These are phyloP conservation scores for Fusarium virguliforme DNA, from an alignment of 2,329 filamentous ascomycete species.

Conservation along the genomic window DNA sequence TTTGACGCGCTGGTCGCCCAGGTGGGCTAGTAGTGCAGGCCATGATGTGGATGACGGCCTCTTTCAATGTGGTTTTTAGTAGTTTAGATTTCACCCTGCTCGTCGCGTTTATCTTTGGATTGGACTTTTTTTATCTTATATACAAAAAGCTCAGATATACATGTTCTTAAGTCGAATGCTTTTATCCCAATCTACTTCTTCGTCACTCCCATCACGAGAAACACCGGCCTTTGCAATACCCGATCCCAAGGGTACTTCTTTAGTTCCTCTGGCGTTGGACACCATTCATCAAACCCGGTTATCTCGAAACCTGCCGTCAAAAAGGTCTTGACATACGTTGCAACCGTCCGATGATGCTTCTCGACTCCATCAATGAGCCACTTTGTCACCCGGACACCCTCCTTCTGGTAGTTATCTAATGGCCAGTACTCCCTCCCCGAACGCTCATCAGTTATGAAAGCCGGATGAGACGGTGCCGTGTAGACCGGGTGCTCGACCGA, in stretches of 20 bases:
- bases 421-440: background rate
- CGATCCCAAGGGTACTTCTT: background rate
- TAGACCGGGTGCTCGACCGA: slow-evolving; percentile 2
- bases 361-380: background rate
- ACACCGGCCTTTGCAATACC: slow-evolving; percentile 7
- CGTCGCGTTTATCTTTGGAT: background rate
- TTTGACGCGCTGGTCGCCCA: slow-evolving; percentile 39
- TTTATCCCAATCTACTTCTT: slow-evolving; percentile 3
- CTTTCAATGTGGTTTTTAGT: background rate
- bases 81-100: background rate
- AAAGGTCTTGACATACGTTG: slow-evolving; percentile 4
- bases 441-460: background rate
- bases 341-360: slow-evolving; percentile 1
- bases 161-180: background rate
- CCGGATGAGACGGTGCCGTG: slow-evolving; percentile 1
- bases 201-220: background rate
- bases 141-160: background rate
- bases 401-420: background rate
- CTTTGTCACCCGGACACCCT: background rate
- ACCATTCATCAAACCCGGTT: background rate
- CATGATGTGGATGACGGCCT: background rate
- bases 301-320: background rate
- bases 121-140: background rate
- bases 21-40: slow-evolving; percentile 20
- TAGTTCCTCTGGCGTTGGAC: background rate